Evolutionary conservation across 2,329 filamentous ascomycete species (phyloP), one percentile per base, ranked within the genome.

Genomic region (Penicillium sp.): DNA sequence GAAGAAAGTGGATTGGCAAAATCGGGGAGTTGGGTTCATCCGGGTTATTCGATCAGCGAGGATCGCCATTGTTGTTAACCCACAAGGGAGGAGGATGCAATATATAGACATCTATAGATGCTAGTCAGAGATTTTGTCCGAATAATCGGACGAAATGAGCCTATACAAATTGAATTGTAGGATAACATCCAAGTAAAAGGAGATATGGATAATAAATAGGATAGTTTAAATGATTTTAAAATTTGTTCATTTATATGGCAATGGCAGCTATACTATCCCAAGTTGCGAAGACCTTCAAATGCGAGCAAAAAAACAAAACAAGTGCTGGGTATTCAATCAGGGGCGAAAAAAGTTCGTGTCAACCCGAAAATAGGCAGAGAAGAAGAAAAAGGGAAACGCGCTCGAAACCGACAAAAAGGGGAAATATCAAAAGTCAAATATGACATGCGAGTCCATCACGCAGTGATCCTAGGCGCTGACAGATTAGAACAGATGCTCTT

Each of bases 351-450:
- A 29, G 43, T 29, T 40, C 45, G 32, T 48, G 29, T 42, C 24
- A 48, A 47, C 26, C 48, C 43, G 31, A 40, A 51, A 47, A 39
- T 31, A 45, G 42, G 39, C 34, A 32, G 29, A 34, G 24, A 45
- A 42, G 17, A 34, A 45, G 9, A 29, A 29, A 45, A 54, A 47
- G 22, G 26, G 33, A 51, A 49, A 28, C 45, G 50, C 57, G 57
- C 57, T 59, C 49, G 48, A 57, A 58, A 51, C 39, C 47, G 52
- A 50, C 34, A 39, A 32, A 32, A 45, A 39, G 10, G 38, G 31
- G 26, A 38, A 48, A 49, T 40, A 19, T 45, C 3, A 37, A 35
- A 34, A 26, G 15, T 24, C 28, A 53, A 29, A 47, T 37, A 21
- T 34, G 34, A 45, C 17, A 41, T 43, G 47, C 34, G 28, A 49